Base-by-base conservation (phyloP, 1,284 basidiomycete genomes). In the Salmacisia buchloeana region DNA sequence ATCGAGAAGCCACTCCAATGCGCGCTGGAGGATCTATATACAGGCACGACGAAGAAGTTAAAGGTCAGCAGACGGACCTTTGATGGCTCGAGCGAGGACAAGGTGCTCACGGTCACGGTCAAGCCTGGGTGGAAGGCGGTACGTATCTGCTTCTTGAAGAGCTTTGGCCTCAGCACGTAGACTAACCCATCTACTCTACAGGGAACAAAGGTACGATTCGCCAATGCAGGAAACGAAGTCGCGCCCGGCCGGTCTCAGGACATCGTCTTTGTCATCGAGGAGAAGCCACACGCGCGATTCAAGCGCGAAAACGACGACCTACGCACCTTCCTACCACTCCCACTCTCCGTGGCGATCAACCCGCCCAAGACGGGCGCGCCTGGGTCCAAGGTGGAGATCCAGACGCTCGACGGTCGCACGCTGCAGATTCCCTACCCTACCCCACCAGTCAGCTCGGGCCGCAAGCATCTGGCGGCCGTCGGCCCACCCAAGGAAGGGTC, bases 11-110 rank as follows among this genome's bases (percentile, higher is more conserved):
- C 92, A 0, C 86, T 97, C 65, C 91, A 91, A 68, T 83, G 96
- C 33, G 86, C 92, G 0, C 84, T 98, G 5, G 87, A 92, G 74
- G 94, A 98, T 58, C 85, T 98, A n/a, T 94, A 91, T 82, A 84
- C 83, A 54, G 96, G 96, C 34, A 84, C 88, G 1, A 89, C 88
- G 31, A 98, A 97, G 81, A 90, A 88, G 71, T 85, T 98, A 65
- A 94, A 93, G 81, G 86, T 98, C 64, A 88, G 88, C 2, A 86
- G 93, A 60, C 86, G 86, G 71, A 81, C 89, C 61, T 81, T 87
- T 29, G 84, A 85, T 63, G 92, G 94, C 1, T 81, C 83, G 13
- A 88, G 86, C 13, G 92, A 96, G 80, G 91, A 94, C 69, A 96
- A 94, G 81, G 87, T 94, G 7, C 85, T 96, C 34, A 70, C 69